Evolutionary conservation across 441 rosid species (phyloP).

Genomic region (Populus hybrid): DNA sequence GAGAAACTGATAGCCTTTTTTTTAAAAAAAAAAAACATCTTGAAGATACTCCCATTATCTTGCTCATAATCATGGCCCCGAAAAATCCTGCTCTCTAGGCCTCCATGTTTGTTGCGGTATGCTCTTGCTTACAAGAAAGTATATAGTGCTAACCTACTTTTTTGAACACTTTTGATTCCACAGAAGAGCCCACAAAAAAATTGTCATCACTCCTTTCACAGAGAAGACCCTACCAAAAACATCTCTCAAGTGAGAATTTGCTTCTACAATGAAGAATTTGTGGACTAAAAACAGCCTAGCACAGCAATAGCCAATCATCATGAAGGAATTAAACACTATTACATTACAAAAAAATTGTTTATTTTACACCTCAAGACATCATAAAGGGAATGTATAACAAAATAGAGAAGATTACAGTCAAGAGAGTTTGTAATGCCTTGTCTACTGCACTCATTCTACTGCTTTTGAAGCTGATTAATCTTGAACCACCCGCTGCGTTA

Average conservation of each 20-base stretch:
- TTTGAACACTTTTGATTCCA: not conserved
- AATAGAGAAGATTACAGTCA: slow-evolving; percentile 40
- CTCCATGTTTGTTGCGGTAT: not conserved
- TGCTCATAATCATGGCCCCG: not conserved
- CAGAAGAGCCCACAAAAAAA: not conserved
- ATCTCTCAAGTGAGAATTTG: not conserved
- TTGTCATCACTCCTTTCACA: not conserved
- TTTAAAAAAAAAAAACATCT: no score
- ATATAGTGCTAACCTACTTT: not conserved
- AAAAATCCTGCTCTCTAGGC: not conserved
- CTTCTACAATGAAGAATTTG: not conserved
- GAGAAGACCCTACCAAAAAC: not conserved
- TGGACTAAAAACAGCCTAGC: not conserved
- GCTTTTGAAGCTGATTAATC: slow-evolving; percentile 31
- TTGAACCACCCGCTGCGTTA: slow-evolving; percentile 44
- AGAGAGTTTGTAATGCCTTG: slow-evolving; percentile 12
- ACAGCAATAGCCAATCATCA: not conserved
- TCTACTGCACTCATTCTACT: slow-evolving; percentile 36
- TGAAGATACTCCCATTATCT: not conserved
- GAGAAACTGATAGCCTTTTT: no score
- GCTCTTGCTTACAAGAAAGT: not conserved
- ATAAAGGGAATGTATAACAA: slow-evolving; percentile 39
- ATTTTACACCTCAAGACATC: slow-evolving; percentile 22
- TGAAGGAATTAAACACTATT: not conserved
- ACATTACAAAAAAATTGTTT: slow-evolving; percentile 12